Evolutionary conservation across 768 basidiomycete species (phyloP).

Genomic region (Trametes gibbosa): DNA sequence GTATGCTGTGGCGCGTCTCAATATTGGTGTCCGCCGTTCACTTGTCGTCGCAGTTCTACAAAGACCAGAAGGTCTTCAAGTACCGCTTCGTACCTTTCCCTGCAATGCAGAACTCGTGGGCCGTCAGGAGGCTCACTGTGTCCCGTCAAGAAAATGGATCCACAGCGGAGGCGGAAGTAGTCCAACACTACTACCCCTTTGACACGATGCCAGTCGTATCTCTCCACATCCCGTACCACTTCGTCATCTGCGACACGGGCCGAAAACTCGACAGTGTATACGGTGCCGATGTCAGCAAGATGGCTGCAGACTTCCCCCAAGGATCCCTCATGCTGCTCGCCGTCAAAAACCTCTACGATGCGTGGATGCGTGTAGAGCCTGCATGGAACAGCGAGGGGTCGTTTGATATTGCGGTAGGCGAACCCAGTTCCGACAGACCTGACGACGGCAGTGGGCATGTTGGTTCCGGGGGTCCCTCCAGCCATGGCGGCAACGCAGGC

Average conservation of each 20-base stretch:
- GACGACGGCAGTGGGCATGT: not conserved
- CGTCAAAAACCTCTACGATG: not conserved
- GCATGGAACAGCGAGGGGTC: not conserved
- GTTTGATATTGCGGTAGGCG: not conserved
- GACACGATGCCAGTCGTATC: not conserved
- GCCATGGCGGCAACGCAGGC: not conserved
- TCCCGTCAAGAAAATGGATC: not conserved
- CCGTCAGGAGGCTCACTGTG: not conserved
- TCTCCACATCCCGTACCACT: not conserved
- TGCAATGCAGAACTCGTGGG: not conserved
- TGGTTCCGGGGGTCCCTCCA: not conserved
- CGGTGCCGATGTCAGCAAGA: not conserved
- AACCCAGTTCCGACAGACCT: not conserved
- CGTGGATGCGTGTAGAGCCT: not conserved
- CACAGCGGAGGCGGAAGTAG: not conserved
- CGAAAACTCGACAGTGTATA: not conserved
- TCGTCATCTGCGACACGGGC: not conserved
- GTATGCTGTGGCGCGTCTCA: no score
- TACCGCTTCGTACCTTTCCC: not conserved
- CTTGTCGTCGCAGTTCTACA: not conserved
- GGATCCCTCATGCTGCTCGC: not conserved
- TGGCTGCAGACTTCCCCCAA: not conserved
- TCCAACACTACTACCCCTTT: not conserved
- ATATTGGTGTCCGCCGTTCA: no score
- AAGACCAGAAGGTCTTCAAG: not conserved